phyloP scores from a whole-genome alignment of 768 basidiomycete genomes.

The Mycena kentingensis region DNA sequence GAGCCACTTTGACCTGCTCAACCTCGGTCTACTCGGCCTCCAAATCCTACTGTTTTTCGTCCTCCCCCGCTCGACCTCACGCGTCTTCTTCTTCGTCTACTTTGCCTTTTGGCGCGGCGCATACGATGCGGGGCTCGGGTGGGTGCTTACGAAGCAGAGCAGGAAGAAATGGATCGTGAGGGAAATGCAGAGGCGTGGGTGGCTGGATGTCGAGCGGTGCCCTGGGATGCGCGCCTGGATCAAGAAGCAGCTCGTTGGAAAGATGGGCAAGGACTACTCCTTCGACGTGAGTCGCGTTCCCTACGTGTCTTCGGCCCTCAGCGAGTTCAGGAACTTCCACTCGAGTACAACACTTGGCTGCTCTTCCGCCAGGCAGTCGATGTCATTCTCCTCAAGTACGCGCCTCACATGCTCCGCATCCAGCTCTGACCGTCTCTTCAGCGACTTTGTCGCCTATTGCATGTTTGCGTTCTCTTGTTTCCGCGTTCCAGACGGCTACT shows the following conservation, averaged over 20 bases:
- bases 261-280: slow-evolving; percentile 94
- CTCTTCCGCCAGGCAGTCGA: slow-evolving; percentile 96
- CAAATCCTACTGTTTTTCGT: slow-evolving; percentile 75
- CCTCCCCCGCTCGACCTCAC: slow-evolving; percentile 57
- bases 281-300: slow-evolving; percentile 68
- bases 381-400: slow-evolving; percentile 92
- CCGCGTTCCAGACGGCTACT: slow-evolving; percentile 79
- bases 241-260: slow-evolving; percentile 78
- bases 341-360: slow-evolving; percentile 97
- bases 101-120: slow-evolving; percentile 92
- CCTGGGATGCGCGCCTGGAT: slow-evolving; percentile 81
- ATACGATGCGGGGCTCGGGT: slow-evolving; percentile 93
- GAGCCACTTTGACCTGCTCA: slow-evolving; percentile 86
- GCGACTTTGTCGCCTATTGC: slow-evolving; percentile 93
- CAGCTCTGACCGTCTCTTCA: slow-evolving; percentile 32
- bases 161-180: slow-evolving; percentile 93
- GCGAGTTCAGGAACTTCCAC: slow-evolving; percentile 68
- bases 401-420: slow-evolving; percentile 18
- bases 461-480: slow-evolving; percentile 95
- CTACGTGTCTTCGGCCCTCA: slow-evolving; percentile 6
- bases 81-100: slow-evolving; percentile 81
- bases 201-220: slow-evolving; percentile 76
- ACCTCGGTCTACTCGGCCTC: slow-evolving; percentile 72
- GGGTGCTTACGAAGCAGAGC: slow-evolving; percentile 93
- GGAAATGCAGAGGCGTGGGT: slow-evolving; percentile 74